Evolutionary conservation across 306 rosid species (phyloP).

Genomic region (Cucurbita ficifolia): DNA sequence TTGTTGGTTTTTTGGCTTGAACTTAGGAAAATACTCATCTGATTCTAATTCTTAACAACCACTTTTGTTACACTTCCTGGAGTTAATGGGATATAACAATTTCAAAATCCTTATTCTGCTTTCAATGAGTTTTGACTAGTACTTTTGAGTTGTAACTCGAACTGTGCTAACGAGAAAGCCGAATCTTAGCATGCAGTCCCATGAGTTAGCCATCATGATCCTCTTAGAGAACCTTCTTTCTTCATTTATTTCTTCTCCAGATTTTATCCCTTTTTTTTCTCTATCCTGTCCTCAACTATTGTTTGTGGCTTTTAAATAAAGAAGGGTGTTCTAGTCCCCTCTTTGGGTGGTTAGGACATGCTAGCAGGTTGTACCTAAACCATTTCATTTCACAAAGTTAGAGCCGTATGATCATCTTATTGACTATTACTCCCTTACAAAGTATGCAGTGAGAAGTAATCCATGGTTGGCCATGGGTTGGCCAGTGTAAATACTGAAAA

Average conservation of each 20-base stretch:
- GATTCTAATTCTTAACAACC: neutral
- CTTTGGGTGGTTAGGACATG: neutral
- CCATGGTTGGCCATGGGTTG: neutral
- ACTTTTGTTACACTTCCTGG: neutral
- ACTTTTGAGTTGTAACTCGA: neutral
- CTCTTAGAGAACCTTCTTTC: neutral
- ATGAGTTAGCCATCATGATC: neutral
- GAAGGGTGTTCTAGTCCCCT: neutral
- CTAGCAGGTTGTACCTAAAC: neutral
- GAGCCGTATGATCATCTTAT: neutral
- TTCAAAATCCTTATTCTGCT: neutral
- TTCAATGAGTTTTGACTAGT: neutral
- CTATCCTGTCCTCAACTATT: neutral
- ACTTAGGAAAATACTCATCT: neutral
- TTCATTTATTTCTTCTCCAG: neutral
- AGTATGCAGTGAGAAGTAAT: neutral
- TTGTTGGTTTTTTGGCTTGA: neutral
- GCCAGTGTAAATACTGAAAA: neutral
- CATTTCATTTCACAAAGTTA: neutral
- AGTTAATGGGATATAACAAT: neutral
- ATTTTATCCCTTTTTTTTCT: neutral
- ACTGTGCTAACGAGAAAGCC: neutral
- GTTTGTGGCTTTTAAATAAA: neutral
- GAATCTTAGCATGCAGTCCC: neutral
- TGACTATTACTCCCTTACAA: neutral